Evolutionary conservation across 1,284 basidiomycete species (phyloP), one percentile per base, ranked within the genome.

Genomic region (Grifola frondosa): DNA sequence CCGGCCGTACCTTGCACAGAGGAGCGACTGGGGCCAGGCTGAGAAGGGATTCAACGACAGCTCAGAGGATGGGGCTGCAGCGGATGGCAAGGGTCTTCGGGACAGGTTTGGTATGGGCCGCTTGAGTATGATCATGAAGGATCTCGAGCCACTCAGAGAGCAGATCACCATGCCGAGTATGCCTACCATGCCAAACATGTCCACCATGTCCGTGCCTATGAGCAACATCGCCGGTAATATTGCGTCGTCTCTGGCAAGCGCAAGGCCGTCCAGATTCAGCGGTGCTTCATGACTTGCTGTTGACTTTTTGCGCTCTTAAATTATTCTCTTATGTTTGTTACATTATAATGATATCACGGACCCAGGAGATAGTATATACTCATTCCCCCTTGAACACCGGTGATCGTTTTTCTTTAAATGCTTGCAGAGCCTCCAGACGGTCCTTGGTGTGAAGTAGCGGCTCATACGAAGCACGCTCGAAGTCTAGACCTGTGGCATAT

Each of bases 1-100:
- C 22, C 84, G 88, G 36, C 97, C 97, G 0, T 99, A 97, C 63
- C 78, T 99, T 19, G 80, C 88, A 30, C 83, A 94, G 58, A 81
- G 97, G 32, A 87, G 84, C 48, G 97, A 99, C 64, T 99, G 87
- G 84, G 78, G 76, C 21, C 79, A 87, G 54, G 84, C 87, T 47
- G 84, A 86, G 58, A 88, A 81, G 59, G 76, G 79, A 11, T 88
- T 88, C 66, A 80, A 84, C 56, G 83, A 85, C 50, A 65, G 67
- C 24, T 66, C 66, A 17, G 76, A 75, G 16, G 77, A 73, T 42
- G 66, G 51, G 20, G 48, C 41, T 10, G 48, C 60, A 15, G 52
- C 68, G 3, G 78, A 68, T 21, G 63, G 73, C 29, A 78, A 77
- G 51, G 80, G 76, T 11, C 65, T 86, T 45, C 80, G 75, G 54